Conservation (phyloP, 2,329 filamentous ascomycete species). For the Eurotiales sp. region DNA sequence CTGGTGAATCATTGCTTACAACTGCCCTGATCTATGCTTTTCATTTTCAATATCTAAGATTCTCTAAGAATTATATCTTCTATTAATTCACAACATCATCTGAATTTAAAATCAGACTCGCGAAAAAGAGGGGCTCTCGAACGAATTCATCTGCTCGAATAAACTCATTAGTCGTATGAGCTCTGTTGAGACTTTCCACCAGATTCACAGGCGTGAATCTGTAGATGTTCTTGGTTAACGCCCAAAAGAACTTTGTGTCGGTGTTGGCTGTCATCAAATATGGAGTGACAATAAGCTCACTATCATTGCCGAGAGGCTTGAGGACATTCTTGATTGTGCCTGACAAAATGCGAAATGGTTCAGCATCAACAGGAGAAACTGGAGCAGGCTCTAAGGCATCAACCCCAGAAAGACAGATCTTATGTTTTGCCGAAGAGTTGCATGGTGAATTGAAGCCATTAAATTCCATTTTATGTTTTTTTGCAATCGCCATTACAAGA, state of each 20-base stretch:
- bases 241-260: constrained; percentile 52
- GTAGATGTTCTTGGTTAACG: constrained; percentile 50
- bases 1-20: too few relatives aligned
- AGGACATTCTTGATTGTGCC: constrained; percentile 19
- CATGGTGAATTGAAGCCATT: constrained; percentile 19
- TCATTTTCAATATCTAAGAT: too few relatives aligned
- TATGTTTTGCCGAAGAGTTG: constrained; percentile 13
- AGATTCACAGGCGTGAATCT: constrained; percentile 47
- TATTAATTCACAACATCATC: constrained; percentile 19
- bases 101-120: constrained; percentile 24
- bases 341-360: constrained; percentile 20
- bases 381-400: constrained; percentile 28
- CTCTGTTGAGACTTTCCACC: constrained; percentile 26
- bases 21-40: too few relatives aligned
- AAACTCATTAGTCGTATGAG: constrained; percentile 38
- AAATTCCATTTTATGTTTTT: constrained; percentile 39
- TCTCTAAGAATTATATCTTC: background rate
- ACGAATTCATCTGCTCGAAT: constrained; percentile 25
- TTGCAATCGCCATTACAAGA: constrained; percentile 45
- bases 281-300: constrained; percentile 49
- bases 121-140: constrained; percentile 26
- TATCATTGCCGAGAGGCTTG: constrained; percentile 30
- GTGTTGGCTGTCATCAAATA: constrained; percentile 52
- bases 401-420: constrained; percentile 35
- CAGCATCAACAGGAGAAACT: constrained; percentile 25